Evolutionary conservation across 306 rosid species (phyloP), one percentile per base, ranked within the genome.

Genomic region (Citrullus colocynthis): DNA sequence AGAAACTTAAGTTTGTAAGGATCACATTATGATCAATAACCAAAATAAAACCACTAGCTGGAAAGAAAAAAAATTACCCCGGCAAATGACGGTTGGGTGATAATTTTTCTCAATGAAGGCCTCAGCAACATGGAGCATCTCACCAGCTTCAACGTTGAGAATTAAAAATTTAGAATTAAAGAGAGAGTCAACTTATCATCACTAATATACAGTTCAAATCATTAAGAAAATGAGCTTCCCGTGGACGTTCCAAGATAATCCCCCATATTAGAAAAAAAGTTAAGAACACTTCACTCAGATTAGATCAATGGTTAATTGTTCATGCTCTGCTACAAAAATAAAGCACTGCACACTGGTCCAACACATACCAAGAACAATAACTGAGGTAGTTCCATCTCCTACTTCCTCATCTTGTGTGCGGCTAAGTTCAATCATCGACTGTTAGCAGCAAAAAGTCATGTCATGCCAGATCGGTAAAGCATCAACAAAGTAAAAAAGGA

Each of bases 381-480:
- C 98, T 45, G 97, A 95, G 51, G 98, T 93, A 24, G 98, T 93
- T 84, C 98, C 98, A 84, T 93, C 98, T 74, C 98, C 98, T 4
- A 93, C 98, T 91, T 93, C 98, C 79, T 93, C 97, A 54, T 95
- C 98, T 87, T 95, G 98, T 36, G 97, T 89, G 65, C 98, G 97
- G 80, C 98, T 95, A 77, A 95, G 82, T 82, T 92, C 97, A 76
- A 95, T 95, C 98, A 95, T 95, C 6, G 98, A 95, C 97, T 94
- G 85, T 42, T 28, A 48, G 20, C 42, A 72, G 42, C 42, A 80
- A 59, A 77, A 76, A 69, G 55, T n/a, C 34, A 66, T 4, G 52
- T 32, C 60, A 79, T 55, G 80, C 78, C 69, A 63, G 45, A 73
- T 42, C 42, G 58, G 78, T 67, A 55, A 41, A 52, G 71, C 52